Percentiles rank a stretch among this genome's conserved stretches.
These are phyloP conservation scores for Ceratocystis ficicola DNA, from an alignment of 2,329 filamentous ascomycete species.

Conservation along the genomic window DNA sequence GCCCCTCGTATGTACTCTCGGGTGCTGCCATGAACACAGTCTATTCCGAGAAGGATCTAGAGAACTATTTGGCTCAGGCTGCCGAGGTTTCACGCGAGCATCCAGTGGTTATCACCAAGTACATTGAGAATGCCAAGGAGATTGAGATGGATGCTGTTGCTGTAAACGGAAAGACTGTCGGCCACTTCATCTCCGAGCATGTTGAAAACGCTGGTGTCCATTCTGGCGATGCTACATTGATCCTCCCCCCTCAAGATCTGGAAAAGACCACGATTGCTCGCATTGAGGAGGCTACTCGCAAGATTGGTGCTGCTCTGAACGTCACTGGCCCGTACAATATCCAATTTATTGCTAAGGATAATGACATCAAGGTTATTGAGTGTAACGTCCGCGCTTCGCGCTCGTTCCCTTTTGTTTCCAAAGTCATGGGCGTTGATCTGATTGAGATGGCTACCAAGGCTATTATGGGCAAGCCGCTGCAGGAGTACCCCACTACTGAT, in stretches of 20 bases:
- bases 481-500: constrained; percentile 65
- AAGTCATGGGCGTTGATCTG: constrained; percentile 94
- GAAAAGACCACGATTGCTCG: constrained; percentile 76
- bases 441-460: constrained; percentile 98
- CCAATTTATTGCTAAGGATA: constrained; percentile 98
- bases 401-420: constrained; percentile 96
- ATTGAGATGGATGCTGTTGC: constrained; percentile 99
- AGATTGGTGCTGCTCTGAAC: constrained; percentile 88
- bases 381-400: constrained; percentile 94
- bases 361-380: constrained; percentile 99
- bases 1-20: constrained; percentile 91
- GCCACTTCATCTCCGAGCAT: constrained; percentile 96
- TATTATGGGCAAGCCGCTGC: constrained; percentile 73
- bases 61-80: constrained; percentile 78
- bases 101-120: constrained; percentile 97
- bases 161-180: constrained; percentile 74
- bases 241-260: constrained; percentile 86
- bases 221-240: constrained; percentile 92
- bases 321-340: constrained; percentile 98
- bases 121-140: constrained; percentile 98
- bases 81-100: constrained; percentile 88
- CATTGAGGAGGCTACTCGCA: constrained; percentile 88
- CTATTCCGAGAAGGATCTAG: constrained; percentile 87
- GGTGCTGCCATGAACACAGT: constrained; percentile 99
- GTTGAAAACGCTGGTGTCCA: constrained; percentile 98